These are phyloP conservation scores for Lactarius hengduanensis DNA, from an alignment of 768 basidiomycete genomes.

Conservation along the genomic window DNA sequence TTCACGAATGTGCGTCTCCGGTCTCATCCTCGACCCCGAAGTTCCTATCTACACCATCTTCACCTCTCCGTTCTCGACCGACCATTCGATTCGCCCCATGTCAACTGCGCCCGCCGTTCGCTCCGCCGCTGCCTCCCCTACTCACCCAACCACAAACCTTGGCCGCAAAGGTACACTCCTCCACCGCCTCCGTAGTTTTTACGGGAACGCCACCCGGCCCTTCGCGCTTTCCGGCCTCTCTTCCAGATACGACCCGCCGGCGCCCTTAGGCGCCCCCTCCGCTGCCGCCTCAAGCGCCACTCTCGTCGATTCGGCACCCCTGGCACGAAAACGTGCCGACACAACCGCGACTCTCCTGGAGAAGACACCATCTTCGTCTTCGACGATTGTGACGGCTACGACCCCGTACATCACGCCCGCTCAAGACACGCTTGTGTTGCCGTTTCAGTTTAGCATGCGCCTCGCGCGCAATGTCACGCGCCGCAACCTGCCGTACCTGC, in stretches of 20 bases:
- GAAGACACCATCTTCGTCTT: slow-evolving; percentile 10
- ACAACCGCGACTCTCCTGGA: slow-evolving; percentile 13
- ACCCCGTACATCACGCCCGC: neutral
- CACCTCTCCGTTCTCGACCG: slow-evolving; percentile 39
- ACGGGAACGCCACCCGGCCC: slow-evolving; percentile 50
- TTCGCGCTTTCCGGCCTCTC: slow-evolving; percentile 45
- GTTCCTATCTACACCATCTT: slow-evolving; percentile 53
- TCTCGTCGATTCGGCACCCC: slow-evolving; percentile 15
- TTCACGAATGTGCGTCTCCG: slow-evolving; percentile 87
- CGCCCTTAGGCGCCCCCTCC: slow-evolving; percentile 11
- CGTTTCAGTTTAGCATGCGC: slow-evolving; percentile 60
- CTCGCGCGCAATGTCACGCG: slow-evolving; percentile 55
- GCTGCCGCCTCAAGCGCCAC: slow-evolving; percentile 22
- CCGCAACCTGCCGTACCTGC: slow-evolving; percentile 79
- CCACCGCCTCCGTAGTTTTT: slow-evolving; percentile 46
- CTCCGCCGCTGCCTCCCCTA: slow-evolving; percentile 23
- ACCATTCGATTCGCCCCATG: slow-evolving; percentile 34
- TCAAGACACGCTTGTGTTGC: slow-evolving; percentile 40
- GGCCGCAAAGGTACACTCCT: slow-evolving; percentile 47
- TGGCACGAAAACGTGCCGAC: slow-evolving; percentile 6
- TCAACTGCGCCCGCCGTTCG: slow-evolving; percentile 29
- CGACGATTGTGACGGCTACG: neutral
- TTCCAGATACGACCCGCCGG: slow-evolving; percentile 10
- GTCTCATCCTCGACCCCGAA: slow-evolving; percentile 85
- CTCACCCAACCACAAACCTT: slow-evolving; percentile 39